These are phyloP conservation scores for Cutaneotrichosporon mucoides DNA, from an alignment of 1,284 basidiomycete genomes.

Conservation along the genomic window DNA sequence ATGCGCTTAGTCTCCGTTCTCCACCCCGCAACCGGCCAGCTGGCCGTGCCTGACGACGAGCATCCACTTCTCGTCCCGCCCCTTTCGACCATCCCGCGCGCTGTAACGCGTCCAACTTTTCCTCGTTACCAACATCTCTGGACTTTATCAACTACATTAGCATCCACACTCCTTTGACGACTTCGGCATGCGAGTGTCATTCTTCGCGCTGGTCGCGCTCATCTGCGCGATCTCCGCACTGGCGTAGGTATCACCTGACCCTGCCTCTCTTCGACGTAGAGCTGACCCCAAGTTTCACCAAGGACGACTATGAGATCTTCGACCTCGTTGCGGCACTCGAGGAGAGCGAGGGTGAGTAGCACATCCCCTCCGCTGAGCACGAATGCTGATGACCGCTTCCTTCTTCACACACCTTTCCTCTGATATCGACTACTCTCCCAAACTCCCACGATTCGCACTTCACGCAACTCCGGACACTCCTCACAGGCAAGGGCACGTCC, in stretches of 20 bases:
- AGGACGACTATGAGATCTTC: constrained; percentile 94
- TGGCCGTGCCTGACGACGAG: too few species aligned
- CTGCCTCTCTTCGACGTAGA: neutral
- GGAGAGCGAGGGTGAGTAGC: constrained; percentile 63
- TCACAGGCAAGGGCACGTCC: constrained; percentile 69
- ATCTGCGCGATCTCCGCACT: constrained; percentile 6
- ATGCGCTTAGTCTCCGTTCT: too few species aligned
- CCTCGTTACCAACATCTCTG: neutral
- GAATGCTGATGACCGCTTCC: too few species aligned
- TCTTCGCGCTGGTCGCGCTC: constrained; percentile 14
- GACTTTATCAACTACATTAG: neutral
- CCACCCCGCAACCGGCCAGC: too few species aligned
- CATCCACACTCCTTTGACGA: neutral
- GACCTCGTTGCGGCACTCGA: constrained; percentile 85
- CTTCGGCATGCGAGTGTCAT: constrained; percentile 9
- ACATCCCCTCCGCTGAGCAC: too few species aligned
- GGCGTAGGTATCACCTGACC: constrained; percentile 3
- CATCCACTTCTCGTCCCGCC: too few species aligned
- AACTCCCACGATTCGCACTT: too few species aligned
- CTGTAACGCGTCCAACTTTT: neutral
- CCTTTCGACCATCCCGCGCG: neutral
- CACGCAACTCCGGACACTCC: neutral
- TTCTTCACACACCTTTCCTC: too few species aligned
- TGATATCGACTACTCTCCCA: too few species aligned
- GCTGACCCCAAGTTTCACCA: constrained; percentile 29